phyloP scores from a whole-genome alignment of 2,329 filamentous ascomycete species.

The Exophiala mesophila region DNA sequence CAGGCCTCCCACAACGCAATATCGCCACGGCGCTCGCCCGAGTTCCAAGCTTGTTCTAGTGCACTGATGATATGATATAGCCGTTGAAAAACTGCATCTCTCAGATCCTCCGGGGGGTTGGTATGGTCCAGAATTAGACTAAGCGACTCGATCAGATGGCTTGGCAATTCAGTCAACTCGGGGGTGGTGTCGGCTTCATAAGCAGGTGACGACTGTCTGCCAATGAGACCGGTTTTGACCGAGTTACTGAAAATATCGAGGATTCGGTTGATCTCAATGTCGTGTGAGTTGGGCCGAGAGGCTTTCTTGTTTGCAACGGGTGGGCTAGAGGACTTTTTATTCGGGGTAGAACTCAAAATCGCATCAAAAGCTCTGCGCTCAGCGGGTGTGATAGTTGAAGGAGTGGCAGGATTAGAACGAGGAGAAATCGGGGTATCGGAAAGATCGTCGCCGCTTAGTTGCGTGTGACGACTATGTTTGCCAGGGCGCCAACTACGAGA shows the following conservation, averaged over 20 bases:
- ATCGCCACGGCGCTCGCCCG: conserved; percentile 15
- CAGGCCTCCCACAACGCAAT: conserved; percentile 20
- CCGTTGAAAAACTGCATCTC: too few relatives aligned
- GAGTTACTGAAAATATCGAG: conserved; percentile 13
- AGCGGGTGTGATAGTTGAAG: conserved; percentile 20
- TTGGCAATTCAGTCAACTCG: too few relatives aligned
- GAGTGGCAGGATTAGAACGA: conserved; percentile 1
- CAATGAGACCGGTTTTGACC: too few relatives aligned
- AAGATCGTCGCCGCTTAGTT: too few relatives aligned
- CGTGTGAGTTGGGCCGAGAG: conserved; percentile 3
- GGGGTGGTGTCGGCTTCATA: conserved; percentile 6
- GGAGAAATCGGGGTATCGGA: too few relatives aligned
- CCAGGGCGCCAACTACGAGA: too few relatives aligned
- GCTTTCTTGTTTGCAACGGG: conserved; percentile 3
- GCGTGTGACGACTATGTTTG: too few relatives aligned
- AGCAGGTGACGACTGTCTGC: too few relatives aligned
- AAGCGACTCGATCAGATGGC: too few relatives aligned
- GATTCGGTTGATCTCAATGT: conserved; percentile 17
- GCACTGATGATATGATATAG: conserved; percentile 10
- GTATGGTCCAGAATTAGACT: too few relatives aligned
- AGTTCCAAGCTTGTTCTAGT: conserved; percentile 11
- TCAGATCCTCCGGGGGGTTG: too few relatives aligned
- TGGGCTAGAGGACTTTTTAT: too few relatives aligned
- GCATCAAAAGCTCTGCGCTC: conserved; percentile 23
- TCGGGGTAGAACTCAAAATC: conserved; percentile 13